phyloP scores from a whole-genome alignment of 208 protist species.

The Trypanosoma scelopori region DNA sequence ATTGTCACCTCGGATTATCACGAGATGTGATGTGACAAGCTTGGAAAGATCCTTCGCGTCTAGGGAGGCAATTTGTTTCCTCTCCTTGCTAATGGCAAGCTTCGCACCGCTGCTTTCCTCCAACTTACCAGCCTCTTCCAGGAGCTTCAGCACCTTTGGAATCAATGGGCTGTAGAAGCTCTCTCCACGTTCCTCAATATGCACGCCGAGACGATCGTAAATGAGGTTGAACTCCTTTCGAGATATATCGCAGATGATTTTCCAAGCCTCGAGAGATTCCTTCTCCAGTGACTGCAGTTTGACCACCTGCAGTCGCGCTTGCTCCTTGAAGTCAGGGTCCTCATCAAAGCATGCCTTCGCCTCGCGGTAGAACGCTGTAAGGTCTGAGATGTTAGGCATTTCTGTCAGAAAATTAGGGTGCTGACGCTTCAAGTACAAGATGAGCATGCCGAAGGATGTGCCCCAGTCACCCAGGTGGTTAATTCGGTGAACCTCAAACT shows the following conservation, averaged over 20 bases:
- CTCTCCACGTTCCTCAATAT: constrained; percentile 93
- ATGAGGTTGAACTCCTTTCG: constrained; percentile 93
- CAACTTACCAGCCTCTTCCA: constrained; percentile 78
- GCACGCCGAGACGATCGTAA: constrained; percentile 89
- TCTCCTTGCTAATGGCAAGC: constrained; percentile 76
- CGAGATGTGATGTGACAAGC: constrained; percentile 75
- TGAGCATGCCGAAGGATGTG: constrained; percentile 98
- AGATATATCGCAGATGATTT: constrained; percentile 93
- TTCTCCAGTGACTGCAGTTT: constrained; percentile 86
- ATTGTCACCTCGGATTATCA: constrained; percentile 51
- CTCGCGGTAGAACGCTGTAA: constrained; percentile 94
- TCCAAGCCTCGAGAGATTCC: constrained; percentile 84
- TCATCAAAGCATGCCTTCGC: constrained; percentile 95
- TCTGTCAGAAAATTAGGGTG: constrained; percentile 89
- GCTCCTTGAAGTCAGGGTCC: constrained; percentile 92
- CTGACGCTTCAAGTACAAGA: constrained; percentile 95
- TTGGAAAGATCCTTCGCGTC: constrained; percentile 83
- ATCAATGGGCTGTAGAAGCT: constrained; percentile 96
- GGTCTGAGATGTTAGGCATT: constrained; percentile 91
- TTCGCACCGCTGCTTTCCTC: constrained; percentile 88
- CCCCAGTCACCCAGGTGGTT: constrained; percentile 99
- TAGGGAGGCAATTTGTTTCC: constrained; percentile 56
- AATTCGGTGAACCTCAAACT: constrained; percentile 93
- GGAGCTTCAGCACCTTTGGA: constrained; percentile 70
- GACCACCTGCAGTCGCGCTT: constrained; percentile 90